These are phyloP conservation scores for Dimocarpus longan DNA, from an alignment of 345 rosid genomes.

Conservation along the genomic window DNA sequence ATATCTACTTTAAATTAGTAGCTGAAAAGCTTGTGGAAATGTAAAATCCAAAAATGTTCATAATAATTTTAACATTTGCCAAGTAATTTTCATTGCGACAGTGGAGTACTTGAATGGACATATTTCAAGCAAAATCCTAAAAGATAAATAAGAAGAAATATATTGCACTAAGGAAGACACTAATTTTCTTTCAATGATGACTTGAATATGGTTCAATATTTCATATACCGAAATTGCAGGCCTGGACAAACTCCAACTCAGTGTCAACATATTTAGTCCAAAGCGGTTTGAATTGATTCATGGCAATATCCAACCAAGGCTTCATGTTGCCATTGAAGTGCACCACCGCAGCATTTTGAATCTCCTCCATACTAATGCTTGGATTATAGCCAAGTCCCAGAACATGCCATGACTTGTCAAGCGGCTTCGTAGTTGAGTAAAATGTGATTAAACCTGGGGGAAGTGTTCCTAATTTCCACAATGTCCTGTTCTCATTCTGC, in stretches of 20 bases:
- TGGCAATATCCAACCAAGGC: constrained; percentile 98
- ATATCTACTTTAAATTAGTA: too few species aligned
- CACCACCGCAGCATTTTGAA: constrained; percentile 85
- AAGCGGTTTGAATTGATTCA: constrained; percentile 89
- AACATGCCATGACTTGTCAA: constrained; percentile 97
- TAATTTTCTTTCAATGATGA: not conserved
- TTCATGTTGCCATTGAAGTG: constrained; percentile 98
- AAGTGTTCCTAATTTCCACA: constrained; percentile 93
- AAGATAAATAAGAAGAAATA: not conserved
- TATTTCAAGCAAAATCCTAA: constrained; percentile 5
- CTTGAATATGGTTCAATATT: not conserved
- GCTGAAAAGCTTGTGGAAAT: not conserved
- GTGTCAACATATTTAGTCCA: constrained; percentile 91
- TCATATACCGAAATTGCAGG: constrained; percentile 89
- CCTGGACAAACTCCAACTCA: constrained; percentile 84
- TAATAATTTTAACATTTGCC: constrained; percentile 15
- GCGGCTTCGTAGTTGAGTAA: constrained; percentile 92
- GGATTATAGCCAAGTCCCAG: constrained; percentile 96
- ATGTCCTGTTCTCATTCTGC: constrained; percentile 92
- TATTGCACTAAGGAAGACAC: not conserved
- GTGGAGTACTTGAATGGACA: constrained; percentile 20
- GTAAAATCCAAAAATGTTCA: not conserved
- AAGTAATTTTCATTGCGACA: constrained; percentile 8
- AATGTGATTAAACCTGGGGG: constrained; percentile 95
- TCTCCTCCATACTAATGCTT: constrained; percentile 93